phyloP scores from a whole-genome alignment of 1,284 basidiomycete genomes.

The Irpex sp. region DNA sequence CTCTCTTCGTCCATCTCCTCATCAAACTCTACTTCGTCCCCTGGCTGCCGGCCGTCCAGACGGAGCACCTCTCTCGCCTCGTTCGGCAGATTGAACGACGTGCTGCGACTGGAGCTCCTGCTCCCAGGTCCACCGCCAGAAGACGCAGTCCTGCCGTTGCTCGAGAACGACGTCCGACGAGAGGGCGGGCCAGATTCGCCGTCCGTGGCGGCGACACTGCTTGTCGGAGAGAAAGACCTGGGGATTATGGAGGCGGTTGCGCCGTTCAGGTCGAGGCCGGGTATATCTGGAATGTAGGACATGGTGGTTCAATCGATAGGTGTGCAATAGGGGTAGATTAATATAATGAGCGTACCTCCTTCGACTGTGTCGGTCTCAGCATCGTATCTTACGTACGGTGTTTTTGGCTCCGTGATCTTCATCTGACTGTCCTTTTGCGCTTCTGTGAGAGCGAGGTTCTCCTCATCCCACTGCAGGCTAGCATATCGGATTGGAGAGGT shows the following conservation, averaged over 20 bases:
- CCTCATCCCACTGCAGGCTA: conserved; percentile 87
- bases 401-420: conserved; percentile 97
- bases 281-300: conserved; percentile 50
- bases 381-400: conserved; percentile 90
- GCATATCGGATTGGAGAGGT: not conserved
- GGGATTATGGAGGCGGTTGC: conserved; percentile 24
- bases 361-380: conserved; percentile 79
- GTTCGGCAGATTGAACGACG: conserved; percentile 74
- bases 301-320: not conserved
- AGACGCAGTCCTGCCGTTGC: conserved; percentile 41
- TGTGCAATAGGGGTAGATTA: not conserved
- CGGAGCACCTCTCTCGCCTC: conserved; percentile 57
- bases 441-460: conserved; percentile 85
- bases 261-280: conserved; percentile 46
- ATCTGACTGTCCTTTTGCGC: conserved; percentile 90
- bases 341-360: conserved; percentile 49
- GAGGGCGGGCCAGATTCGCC: conserved; percentile 63
- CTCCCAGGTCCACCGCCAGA: conserved; percentile 54
- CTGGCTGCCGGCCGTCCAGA: conserved; percentile 32
- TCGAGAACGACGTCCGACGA: conserved; percentile 75
- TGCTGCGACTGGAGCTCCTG: conserved; percentile 69
- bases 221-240: conserved; percentile 22
- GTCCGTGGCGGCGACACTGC: conserved; percentile 33
- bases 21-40: conserved; percentile 59
- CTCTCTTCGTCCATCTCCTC: conserved; percentile 87